Base-by-base conservation (phyloP, 2,329 filamentous ascomycete genomes). In the Tympanopsis confertula region DNA sequence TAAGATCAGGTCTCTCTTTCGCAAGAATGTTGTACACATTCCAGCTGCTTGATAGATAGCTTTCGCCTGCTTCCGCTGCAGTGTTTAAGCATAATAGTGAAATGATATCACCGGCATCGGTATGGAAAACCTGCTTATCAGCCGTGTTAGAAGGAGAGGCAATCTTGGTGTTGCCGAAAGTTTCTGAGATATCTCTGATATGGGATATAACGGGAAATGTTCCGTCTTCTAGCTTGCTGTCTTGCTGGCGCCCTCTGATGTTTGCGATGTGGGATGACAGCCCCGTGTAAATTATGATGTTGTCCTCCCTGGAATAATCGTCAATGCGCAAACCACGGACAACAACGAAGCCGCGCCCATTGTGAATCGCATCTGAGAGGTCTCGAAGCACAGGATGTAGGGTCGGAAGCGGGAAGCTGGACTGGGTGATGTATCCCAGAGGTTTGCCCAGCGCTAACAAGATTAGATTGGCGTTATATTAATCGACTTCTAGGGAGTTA, bases 341-440 rank as follows among this genome's bases (percentile, higher is more conserved):
- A 26, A 26, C 22, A 7, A 10, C n/a, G 22, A 26, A 26, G 22
- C 22, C 22, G n/a, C n/a, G 22, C 7, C 22, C 22, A 26, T 26
- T 26, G 22, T 26, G 22, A n/a, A 68, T 44, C 3, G 59, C 65
- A 14, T 41, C 37, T 35, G 68, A 59, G 3, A 68, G 53, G 41
- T 69, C 64, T 18, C 59, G 48, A 1, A 67, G 36, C 20, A 68
- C 54, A 1, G 43, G 43, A 4, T 53, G 39, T 4, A 45, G 58
- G 29, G 66, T 46, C 20, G 52, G 46, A 38, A 59, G 59, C 2
- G 53, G 55, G 58, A 63, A 26, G 22, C 7, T 26, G 7, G 7
- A 7, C n/a, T 26, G 22, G n/a, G 7, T 26, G 22, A 26, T 26
- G 7, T 26, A 7, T 7, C 22, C 22, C 7, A 26, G 22, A 10